Conservation (phyloP, 202 grass and related monocot genomes). For the Setaria italica region DNA sequence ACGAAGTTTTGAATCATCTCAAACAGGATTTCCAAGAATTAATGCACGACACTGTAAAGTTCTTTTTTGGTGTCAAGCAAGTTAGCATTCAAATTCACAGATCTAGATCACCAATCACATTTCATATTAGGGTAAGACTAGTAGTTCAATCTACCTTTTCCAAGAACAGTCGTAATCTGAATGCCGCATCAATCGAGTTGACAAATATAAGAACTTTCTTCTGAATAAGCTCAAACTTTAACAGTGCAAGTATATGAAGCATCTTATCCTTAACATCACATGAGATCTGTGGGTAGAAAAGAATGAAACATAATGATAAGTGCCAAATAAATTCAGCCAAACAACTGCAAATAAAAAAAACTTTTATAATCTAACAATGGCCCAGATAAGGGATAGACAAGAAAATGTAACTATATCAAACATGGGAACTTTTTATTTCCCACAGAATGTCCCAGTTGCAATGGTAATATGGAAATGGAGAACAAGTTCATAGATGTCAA, state of each 20-base stretch:
- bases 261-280: slow-evolving; percentile 83
- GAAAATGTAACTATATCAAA: slow-evolving; percentile 4
- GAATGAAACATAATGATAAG: slow-evolving; percentile 10
- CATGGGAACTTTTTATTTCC: neutral
- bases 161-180: slow-evolving; percentile 85
- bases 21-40: slow-evolving; percentile 10
- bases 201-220: slow-evolving; percentile 98
- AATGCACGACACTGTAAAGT: neutral
- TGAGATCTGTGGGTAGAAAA: slow-evolving; percentile 71
- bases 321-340: slow-evolving; percentile 34
- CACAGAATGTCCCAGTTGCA: slow-evolving; percentile 2
- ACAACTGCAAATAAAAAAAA: slow-evolving; percentile 9
- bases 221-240: slow-evolving; percentile 92
- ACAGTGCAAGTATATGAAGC: slow-evolving; percentile 74
- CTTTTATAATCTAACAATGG: slow-evolving; percentile 31
- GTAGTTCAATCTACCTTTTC: slow-evolving; percentile 75
- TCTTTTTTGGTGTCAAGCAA: neutral
- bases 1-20: neutral
- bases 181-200: slow-evolving; percentile 93
- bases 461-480: slow-evolving; percentile 24
- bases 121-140: slow-evolving; percentile 25
- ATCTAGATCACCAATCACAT: slow-evolving; percentile 25
- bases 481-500: neutral
- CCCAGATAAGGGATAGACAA: slow-evolving; percentile 4
- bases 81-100: slow-evolving; percentile 2